Conservation (phyloP, 208 protist species). For the Acanthamoeba culbertsoni region DNA sequence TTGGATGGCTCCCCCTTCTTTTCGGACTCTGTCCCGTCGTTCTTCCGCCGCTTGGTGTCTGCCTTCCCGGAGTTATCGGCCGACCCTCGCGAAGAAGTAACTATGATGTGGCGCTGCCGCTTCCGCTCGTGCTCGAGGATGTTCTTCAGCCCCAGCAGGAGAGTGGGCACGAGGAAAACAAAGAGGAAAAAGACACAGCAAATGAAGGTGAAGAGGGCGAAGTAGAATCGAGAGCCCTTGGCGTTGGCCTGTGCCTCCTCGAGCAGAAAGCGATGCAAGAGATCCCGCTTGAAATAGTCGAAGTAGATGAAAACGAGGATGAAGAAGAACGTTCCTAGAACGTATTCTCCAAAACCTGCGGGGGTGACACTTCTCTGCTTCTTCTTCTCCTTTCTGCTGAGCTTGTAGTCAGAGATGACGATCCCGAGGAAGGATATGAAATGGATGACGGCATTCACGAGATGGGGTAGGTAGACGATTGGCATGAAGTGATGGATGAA, state of each 20-base stretch:
- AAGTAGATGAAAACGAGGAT: constrained; percentile 33
- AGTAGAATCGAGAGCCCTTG: not conserved
- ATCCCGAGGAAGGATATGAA: constrained; percentile 43
- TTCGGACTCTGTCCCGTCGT: not conserved
- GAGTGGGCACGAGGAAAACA: not conserved
- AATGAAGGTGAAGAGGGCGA: constrained; percentile 20
- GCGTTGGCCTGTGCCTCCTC: not conserved
- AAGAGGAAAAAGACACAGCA: constrained; percentile 34
- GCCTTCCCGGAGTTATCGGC: not conserved
- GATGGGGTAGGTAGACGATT: constrained; percentile 20
- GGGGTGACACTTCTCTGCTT: not conserved
- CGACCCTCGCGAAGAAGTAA: too few species aligned
- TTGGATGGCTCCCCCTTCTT: not conserved
- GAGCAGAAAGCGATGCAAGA: not conserved
- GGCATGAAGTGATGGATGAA: constrained; percentile 26
- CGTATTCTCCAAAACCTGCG: not conserved
- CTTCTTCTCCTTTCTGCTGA: constrained; percentile 33
- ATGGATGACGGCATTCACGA: not conserved
- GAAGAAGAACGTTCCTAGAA: constrained; percentile 42
- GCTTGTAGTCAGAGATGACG: constrained; percentile 42
- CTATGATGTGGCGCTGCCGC: not conserved
- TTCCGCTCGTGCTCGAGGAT: constrained; percentile 26
- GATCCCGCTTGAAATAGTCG: constrained; percentile 14
- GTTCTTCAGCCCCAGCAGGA: constrained; percentile 9
- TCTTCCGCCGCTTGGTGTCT: not conserved